Evolutionary conservation across 345 rosid species (phyloP).

Genomic region (Cardamine resedifolia): DNA sequence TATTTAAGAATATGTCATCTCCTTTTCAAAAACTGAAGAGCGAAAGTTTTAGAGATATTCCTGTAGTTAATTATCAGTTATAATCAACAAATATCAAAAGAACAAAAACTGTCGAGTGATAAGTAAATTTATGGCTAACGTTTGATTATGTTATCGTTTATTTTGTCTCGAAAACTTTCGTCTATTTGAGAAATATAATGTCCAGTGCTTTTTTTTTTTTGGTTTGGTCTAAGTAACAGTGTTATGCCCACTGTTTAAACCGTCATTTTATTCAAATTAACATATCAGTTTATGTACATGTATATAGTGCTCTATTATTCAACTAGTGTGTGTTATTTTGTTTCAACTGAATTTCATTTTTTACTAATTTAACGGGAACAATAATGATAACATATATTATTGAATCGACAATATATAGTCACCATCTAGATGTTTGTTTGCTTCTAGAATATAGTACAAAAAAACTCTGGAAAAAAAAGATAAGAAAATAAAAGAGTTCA

Average conservation of each 20-base stretch:
- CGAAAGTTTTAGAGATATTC: neutral
- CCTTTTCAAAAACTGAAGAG: neutral
- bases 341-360: neutral
- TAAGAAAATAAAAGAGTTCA: neutral
- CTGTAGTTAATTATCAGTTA: no score
- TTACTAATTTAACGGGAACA: slow-evolving; percentile 10
- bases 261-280: neutral
- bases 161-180: neutral
- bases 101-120: neutral
- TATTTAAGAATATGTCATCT: neutral
- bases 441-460: slow-evolving; percentile 17
- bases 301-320: neutral
- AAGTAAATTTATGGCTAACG: neutral
- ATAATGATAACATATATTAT: slow-evolving; percentile 18
- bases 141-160: neutral
- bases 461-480: neutral
- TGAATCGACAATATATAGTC: slow-evolving; percentile 32
- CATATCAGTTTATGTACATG: neutral
- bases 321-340: slow-evolving; percentile 2
- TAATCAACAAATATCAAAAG: neutral
- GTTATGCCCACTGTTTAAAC: neutral
- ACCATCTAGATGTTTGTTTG: slow-evolving; percentile 26
- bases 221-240: neutral
- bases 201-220: neutral
- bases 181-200: neutral